Percentiles rank a stretch among this genome's conserved stretches.
Conservation (phyloP, 371 early-diverging fungal genomes). For the Dentiscutata heterogama region DNA sequence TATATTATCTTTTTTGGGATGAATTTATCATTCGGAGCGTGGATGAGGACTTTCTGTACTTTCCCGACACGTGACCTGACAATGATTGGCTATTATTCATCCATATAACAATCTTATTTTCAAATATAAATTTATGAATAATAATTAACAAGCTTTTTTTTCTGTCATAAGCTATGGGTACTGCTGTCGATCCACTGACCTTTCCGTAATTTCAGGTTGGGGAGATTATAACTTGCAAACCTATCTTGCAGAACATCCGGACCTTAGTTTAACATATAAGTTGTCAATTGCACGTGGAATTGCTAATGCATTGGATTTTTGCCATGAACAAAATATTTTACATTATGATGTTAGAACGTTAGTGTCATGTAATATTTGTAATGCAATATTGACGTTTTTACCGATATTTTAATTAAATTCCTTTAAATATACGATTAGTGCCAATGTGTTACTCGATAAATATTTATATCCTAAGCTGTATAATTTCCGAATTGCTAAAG, state of each 20-base stretch:
- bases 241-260: background rate
- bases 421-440: background rate
- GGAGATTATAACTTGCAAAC: constrained; percentile 12
- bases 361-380: background rate
- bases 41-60: too few species aligned
- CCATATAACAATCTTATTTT: background rate
- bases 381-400: background rate
- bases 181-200: background rate
- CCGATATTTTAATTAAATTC: background rate
- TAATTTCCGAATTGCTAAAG: constrained; percentile 21
- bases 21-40: background rate
- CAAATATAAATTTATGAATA: background rate
- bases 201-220: background rate
- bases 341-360: constrained; percentile 40
- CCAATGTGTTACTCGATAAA: constrained; percentile 13
- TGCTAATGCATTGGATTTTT: constrained; percentile 26
- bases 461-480: constrained; percentile 2
- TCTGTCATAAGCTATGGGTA: background rate
- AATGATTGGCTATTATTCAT: too few species aligned
- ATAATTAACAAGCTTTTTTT: background rate
- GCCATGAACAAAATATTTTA: constrained; percentile 26
- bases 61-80: too few species aligned
- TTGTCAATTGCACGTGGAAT: constrained; percentile 29
- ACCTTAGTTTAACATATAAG: background rate
- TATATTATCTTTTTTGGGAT: background rate